Evolutionary conservation across 352 stramenopile species (phyloP), one percentile per base, ranked within the genome.

Genomic region (Pythium periplocum): DNA sequence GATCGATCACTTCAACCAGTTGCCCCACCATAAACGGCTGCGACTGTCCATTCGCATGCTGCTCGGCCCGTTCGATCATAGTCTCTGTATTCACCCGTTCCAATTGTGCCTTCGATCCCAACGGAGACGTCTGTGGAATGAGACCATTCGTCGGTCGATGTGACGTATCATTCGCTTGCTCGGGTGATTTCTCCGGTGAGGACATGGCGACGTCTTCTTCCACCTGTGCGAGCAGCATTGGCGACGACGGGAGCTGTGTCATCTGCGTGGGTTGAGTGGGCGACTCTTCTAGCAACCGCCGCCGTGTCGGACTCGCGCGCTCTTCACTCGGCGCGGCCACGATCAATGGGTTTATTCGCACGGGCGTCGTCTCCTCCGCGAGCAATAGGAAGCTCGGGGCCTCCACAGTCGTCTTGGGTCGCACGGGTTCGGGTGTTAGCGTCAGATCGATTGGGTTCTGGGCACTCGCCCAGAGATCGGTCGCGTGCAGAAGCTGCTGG

Each of bases 1-100:
- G 76, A 33, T 83, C 68, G 34, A 75, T 69, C 11, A 97, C 87
- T 26, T 96, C 69, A 4, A 98, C 89, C n/a, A 96, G 49, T 38
- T 93, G 68, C 12, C 87, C 88, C 0, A 75, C 59, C 34, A 53
- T 48, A 40, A 89, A 90, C 26, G 51, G 41, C 26, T 45, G 41
- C 10, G 30, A 17, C 26, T 39, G 9, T 11, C 43, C 43, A 48
- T 48, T 48, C 1, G 43, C 9, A 30, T 48, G 43, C 43, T 11
- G 9, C 17, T 11, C 43, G 43, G 43, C 17, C 43, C 43, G 43
- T 48, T 11, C 17, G 43, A 30, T 48, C 9, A 30, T 31, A 48
- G 17, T 48, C 43, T 48, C 43, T 26, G 17, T 26, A 40, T 1
- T 52, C n/a, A 42, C 32, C n/a, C 35, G 6, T 40, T 52, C 32